Percentiles rank a stretch among this genome's conserved stretches.
Evolutionary conservation across 129 eudicot genomes (phyloP).

Genomic region (Sambucus nigra): DNA sequence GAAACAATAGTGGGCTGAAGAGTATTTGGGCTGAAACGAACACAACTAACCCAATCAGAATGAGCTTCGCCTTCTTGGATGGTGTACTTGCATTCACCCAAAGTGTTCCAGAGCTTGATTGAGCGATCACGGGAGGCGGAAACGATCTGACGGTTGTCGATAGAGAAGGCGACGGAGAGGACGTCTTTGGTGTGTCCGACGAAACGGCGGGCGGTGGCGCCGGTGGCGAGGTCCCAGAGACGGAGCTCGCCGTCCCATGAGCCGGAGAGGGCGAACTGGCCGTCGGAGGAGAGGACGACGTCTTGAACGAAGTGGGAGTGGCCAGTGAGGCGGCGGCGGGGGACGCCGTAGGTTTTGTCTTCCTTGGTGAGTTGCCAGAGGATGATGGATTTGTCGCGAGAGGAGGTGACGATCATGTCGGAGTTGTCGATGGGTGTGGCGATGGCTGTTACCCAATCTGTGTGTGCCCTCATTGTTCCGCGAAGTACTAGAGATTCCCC

Average conservation of each 20-base stretch:
- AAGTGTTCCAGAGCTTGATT: slow-evolving; percentile 77
- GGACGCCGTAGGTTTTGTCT: slow-evolving; percentile 49
- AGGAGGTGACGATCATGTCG: slow-evolving; percentile 62
- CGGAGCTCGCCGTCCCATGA: slow-evolving; percentile 82
- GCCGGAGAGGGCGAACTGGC: slow-evolving; percentile 73
- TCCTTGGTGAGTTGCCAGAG: slow-evolving; percentile 50
- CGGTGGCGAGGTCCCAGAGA: slow-evolving; percentile 61
- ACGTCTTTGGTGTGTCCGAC: slow-evolving; percentile 78
- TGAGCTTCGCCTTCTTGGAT: slow-evolving; percentile 64
- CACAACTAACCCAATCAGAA: slow-evolving; percentile 65
- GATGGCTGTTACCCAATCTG: slow-evolving; percentile 75
- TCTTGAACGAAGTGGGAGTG: slow-evolving; percentile 80
- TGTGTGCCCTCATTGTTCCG: slow-evolving; percentile 71
- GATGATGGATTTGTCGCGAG: slow-evolving; percentile 65
- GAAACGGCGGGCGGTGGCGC: slow-evolving; percentile 68
- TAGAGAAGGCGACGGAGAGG: slow-evolving; percentile 56
- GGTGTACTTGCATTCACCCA: slow-evolving; percentile 77
- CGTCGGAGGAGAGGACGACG: slow-evolving; percentile 79
- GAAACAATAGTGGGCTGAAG: slow-evolving; percentile 58
- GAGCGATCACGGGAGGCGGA: slow-evolving; percentile 56
- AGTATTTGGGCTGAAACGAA: slow-evolving; percentile 58
- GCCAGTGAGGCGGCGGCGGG: slow-evolving; percentile 63
- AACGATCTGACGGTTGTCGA: slow-evolving; percentile 75
- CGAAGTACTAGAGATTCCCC: slow-evolving; percentile 47
- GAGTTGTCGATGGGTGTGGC: slow-evolving; percentile 71